phyloP scores from a whole-genome alignment of 2,329 filamentous ascomycete genomes.

The Cyanodermella asteris region DNA sequence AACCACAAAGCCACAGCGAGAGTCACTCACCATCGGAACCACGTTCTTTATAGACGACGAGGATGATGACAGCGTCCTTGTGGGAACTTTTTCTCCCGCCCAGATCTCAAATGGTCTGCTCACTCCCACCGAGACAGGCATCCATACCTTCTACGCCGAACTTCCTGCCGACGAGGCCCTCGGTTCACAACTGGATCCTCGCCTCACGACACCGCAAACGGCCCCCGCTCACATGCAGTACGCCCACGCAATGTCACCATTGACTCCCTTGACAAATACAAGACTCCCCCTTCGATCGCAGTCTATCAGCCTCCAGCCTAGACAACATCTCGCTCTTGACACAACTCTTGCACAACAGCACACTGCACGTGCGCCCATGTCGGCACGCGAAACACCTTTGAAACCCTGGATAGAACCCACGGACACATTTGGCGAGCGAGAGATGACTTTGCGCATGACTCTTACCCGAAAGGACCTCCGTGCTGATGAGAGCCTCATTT shows the following conservation, averaged over 20 bases:
- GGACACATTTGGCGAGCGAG: conserved; percentile 37
- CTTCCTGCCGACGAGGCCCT: too few species aligned
- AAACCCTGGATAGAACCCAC: conserved; percentile 9
- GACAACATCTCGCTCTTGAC: conserved; percentile 1
- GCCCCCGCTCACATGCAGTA: conserved; percentile 6
- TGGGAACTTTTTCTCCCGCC: conserved; percentile 7
- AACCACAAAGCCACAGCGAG: conserved; percentile 25
- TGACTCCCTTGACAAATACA: conserved; percentile 3
- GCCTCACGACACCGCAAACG: conserved; percentile 5
- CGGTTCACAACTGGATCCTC: conserved; percentile 5
- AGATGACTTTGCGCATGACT: conserved; percentile 95
- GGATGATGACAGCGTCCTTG: conserved; percentile 10
- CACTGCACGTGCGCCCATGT: conserved; percentile 1
- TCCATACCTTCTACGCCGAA: background rate
- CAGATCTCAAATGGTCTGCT: conserved; percentile 12
- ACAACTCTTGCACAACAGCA: conserved; percentile 3
- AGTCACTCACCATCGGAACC: conserved; percentile 28
- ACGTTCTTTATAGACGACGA: too few species aligned
- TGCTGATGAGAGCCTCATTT: conserved; percentile 48
- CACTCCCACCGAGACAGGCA: conserved; percentile 3
- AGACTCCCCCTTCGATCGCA: too few species aligned
- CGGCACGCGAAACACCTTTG: conserved; percentile 15
- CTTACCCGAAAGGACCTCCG: conserved; percentile 75
- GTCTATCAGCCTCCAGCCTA: too few species aligned
- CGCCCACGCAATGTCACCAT: too few species aligned